phyloP scores from a whole-genome alignment of 2,329 filamentous ascomycete species.

The Tothia fuscella region DNA sequence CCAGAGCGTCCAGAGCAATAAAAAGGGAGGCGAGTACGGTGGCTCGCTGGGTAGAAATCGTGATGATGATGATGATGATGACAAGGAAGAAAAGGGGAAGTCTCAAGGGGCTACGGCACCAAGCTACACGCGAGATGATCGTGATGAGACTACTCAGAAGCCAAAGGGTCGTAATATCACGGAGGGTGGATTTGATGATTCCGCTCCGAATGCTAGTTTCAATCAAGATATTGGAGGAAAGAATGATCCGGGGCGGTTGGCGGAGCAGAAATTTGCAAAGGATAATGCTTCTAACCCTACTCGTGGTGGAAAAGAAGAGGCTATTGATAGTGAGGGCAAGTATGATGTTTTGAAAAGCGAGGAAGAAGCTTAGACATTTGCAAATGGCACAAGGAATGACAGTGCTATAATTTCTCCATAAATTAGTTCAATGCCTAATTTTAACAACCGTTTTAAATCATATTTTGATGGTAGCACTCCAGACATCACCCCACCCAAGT shows the following conservation, averaged over 20 bases:
- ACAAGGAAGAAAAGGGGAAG: too few species aligned
- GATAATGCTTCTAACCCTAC: constrained; percentile 23
- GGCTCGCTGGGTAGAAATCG: background rate
- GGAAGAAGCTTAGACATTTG: constrained; percentile 2
- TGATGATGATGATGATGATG: background rate
- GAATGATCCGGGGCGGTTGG: constrained; percentile 43
- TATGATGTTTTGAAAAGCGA: background rate
- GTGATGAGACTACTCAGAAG: constrained; percentile 17
- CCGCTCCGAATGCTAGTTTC: constrained; percentile 38
- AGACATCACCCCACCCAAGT: too few species aligned
- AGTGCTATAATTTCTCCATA: too few species aligned
- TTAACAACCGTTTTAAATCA: too few species aligned
- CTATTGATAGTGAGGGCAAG: background rate
- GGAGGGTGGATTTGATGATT: constrained; percentile 30
- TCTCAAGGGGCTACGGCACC: constrained; percentile 17
- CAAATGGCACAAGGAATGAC: too few species aligned
- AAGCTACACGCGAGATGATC: constrained; percentile 22
- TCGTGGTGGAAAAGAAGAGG: constrained; percentile 11
- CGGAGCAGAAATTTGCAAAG: constrained; percentile 28
- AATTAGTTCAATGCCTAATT: too few species aligned
- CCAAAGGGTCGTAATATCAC: constrained; percentile 41
- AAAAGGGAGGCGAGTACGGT: constrained; percentile 1
- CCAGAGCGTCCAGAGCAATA: constrained; percentile 23
- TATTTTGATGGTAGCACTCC: too few species aligned
- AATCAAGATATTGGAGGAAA: constrained; percentile 40